phyloP scores from a whole-genome alignment of 176 grass and related monocot genomes.

The Triticum dicoccoides region DNA sequence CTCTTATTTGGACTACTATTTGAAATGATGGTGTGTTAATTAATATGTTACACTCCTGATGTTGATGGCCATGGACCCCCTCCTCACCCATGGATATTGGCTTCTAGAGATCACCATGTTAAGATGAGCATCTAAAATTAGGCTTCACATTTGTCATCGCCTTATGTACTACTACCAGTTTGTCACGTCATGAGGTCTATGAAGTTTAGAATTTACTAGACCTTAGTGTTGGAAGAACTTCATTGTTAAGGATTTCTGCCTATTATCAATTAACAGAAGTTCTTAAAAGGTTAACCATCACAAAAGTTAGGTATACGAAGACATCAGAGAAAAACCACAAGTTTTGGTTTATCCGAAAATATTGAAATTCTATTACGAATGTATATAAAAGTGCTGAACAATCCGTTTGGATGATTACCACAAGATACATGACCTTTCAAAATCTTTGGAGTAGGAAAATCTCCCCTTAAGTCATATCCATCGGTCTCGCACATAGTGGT shows the following conservation, averaged over 20 bases:
- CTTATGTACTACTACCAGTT: neutral
- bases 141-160: neutral
- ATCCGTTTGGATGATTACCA: no score
- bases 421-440: neutral
- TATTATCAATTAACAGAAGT: neutral
- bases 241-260: neutral
- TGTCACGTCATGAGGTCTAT: neutral
- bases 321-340: neutral
- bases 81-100: neutral
- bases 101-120: neutral
- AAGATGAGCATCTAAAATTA: conserved; percentile 5
- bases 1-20: neutral
- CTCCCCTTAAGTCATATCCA: neutral
- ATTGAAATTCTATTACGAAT: neutral
- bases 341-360: neutral
- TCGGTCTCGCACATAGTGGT: neutral
- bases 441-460: neutral
- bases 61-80: neutral
- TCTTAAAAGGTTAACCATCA: neutral
- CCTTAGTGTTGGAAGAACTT: neutral
- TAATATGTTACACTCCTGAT: neutral
- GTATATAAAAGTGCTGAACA: neutral
- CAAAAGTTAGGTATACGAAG: neutral
- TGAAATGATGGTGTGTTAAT: conserved; percentile 12
- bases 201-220: neutral